phyloP scores from a whole-genome alignment of 805 yeast genomes.

The Spathaspora hagerdaliae region DNA sequence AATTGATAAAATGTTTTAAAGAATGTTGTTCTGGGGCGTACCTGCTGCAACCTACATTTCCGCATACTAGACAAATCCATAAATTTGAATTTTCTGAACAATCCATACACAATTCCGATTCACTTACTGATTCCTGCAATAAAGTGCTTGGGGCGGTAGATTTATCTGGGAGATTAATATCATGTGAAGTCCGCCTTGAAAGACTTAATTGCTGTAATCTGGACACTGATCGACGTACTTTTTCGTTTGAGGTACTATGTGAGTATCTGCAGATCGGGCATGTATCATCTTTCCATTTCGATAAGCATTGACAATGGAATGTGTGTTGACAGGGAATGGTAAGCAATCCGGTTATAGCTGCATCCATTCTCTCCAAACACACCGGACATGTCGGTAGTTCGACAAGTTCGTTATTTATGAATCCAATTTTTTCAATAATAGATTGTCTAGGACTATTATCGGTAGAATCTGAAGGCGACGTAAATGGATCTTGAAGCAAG shows the following conservation, averaged over 20 bases:
- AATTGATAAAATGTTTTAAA: constrained; percentile 68
- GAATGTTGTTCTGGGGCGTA: constrained; percentile 81
- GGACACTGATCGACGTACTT: constrained; percentile 28
- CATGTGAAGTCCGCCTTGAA: constrained; percentile 3
- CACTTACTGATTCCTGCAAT: neutral
- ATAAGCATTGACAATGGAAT: constrained; percentile 82
- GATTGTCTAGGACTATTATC: constrained; percentile 1
- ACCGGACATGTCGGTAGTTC: constrained; percentile 94
- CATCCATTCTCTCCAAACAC: constrained; percentile 83
- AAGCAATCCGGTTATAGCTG: constrained; percentile 71
- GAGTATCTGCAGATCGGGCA: constrained; percentile 91
- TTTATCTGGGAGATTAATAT: neutral
- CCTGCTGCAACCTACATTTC: constrained; percentile 88
- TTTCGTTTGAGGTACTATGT: constrained; percentile 36
- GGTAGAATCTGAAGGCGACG: constrained; percentile 20
- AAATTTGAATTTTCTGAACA: constrained; percentile 62
- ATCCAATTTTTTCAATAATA: neutral
- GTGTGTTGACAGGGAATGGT: constrained; percentile 94
- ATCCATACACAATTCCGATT: constrained; percentile 39
- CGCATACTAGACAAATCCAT: constrained; percentile 90
- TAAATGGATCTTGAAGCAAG: constrained; percentile 69
- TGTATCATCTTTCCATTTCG: constrained; percentile 84
- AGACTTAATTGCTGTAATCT: constrained; percentile 27
- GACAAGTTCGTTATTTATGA: constrained; percentile 9
- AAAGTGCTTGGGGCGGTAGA: neutral